Percentiles rank a stretch among this genome's conserved stretches.
These are phyloP conservation scores for Pythium brassicae DNA, from an alignment of 352 stramenopile species.

Conservation along the genomic window DNA sequence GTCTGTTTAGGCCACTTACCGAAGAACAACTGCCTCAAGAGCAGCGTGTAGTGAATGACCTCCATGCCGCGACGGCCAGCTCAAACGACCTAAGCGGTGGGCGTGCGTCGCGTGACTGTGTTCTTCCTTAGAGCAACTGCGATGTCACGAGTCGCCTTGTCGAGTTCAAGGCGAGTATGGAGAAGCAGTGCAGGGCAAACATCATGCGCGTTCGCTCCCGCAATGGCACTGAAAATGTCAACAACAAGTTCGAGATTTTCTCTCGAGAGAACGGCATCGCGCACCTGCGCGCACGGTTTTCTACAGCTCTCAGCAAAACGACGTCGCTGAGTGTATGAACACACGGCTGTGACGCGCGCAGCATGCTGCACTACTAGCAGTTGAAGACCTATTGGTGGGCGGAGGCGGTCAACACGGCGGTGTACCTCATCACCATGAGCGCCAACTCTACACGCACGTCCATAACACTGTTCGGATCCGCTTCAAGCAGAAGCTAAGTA, in stretches of 20 bases:
- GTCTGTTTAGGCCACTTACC: no score
- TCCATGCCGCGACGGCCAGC: no score
- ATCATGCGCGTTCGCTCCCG: constrained; percentile 24
- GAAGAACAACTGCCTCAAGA: no score
- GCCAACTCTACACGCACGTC: not conserved
- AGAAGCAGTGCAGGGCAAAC: constrained; percentile 15
- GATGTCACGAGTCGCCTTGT: constrained; percentile 13
- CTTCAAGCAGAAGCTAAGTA: no score
- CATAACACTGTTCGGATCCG: no score
- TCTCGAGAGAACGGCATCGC: constrained; percentile 17
- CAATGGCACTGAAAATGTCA: constrained; percentile 25
- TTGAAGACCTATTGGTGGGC: constrained; percentile 22
- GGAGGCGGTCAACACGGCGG: constrained; percentile 22
- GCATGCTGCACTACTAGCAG: constrained; percentile 22
- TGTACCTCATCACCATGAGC: constrained; percentile 24
- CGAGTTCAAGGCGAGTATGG: constrained; percentile 14
- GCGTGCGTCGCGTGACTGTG: no score
- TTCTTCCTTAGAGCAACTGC: no score
- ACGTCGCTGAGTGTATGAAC: constrained; percentile 27
- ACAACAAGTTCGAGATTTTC: constrained; percentile 13
- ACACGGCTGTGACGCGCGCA: constrained; percentile 16
- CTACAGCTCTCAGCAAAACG: constrained; percentile 29
- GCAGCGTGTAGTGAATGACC: no score
- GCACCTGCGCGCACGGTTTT: constrained; percentile 19
- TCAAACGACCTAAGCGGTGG: no score